phyloP scores from a whole-genome alignment of 441 rosid genomes.

The Syzygium malaccense region DNA sequence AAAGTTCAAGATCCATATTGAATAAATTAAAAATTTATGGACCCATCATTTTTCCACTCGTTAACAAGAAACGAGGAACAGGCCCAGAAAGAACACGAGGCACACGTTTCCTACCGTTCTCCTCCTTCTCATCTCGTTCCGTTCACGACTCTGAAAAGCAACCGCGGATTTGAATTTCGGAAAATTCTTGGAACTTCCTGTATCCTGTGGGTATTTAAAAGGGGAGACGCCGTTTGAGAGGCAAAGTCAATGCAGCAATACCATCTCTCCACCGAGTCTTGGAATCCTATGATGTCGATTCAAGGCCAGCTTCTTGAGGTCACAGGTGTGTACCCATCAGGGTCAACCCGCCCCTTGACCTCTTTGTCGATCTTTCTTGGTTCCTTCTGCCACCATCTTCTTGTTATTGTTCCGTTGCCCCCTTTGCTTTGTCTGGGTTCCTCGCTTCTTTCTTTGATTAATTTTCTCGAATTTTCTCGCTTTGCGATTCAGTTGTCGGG shows the following conservation, averaged over 20 bases:
- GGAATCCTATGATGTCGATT: slow-evolving; percentile 5
- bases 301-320: slow-evolving; percentile 83
- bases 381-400: not conserved
- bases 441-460: not conserved
- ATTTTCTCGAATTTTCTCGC: not conserved
- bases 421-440: not conserved
- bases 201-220: too few species aligned
- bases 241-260: not conserved
- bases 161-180: not conserved
- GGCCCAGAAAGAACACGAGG: not conserved
- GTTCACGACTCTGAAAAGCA: not conserved
- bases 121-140: not conserved
- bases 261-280: not conserved
- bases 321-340: slow-evolving; percentile 34
- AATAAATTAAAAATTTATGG: too few species aligned
- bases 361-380: not conserved
- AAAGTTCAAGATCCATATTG: accelerated
- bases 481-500: slow-evolving; percentile 51
- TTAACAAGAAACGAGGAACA: not conserved
- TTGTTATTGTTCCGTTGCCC: not conserved
- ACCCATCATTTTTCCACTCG: not conserved
- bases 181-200: not conserved
- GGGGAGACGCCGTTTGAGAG: not conserved
- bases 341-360: not conserved
- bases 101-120: not conserved